Conservation (phyloP, 345 rosid genomes). For the Lepidium aucheri region DNA sequence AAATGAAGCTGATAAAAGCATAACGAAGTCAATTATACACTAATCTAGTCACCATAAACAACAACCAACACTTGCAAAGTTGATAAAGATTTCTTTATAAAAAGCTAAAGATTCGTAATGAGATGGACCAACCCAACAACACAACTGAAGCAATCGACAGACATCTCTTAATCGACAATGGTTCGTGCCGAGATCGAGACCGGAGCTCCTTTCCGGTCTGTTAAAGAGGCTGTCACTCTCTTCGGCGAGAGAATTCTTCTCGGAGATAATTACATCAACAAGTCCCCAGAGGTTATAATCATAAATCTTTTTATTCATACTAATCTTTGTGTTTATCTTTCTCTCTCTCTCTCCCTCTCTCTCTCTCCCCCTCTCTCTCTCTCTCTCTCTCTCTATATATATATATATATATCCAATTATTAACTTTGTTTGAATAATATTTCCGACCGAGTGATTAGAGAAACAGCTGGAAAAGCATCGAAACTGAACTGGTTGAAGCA, state of each 20-base stretch:
- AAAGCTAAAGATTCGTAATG: not conserved
- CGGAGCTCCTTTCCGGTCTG: constrained; percentile 63
- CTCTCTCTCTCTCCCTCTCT: no score
- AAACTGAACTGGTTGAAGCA: constrained; percentile 57
- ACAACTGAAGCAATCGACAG: not conserved
- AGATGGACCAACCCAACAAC: constrained; percentile 14
- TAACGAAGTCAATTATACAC: constrained; percentile 7
- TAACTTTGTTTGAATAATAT: not conserved
- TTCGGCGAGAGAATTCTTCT: constrained; percentile 63
- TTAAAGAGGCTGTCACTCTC: constrained; percentile 62
- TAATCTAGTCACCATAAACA: constrained; percentile 19
- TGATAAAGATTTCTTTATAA: constrained; percentile 10
- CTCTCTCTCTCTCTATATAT: no score
- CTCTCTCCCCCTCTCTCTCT: no score
- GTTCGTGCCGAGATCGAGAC: constrained; percentile 69
- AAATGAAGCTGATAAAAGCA: not conserved
- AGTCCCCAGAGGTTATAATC: constrained; percentile 37
- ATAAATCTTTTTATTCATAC: no score
- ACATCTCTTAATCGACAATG: not conserved
- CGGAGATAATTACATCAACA: constrained; percentile 45
- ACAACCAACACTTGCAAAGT: constrained; percentile 12
- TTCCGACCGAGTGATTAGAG: not conserved
- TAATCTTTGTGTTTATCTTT: not conserved
- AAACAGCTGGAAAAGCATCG: constrained; percentile 20
- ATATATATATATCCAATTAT: not conserved